Evolutionary conservation across 2,329 filamentous ascomycete species (phyloP).

Genomic region (Pseudocercospora crystallina): DNA sequence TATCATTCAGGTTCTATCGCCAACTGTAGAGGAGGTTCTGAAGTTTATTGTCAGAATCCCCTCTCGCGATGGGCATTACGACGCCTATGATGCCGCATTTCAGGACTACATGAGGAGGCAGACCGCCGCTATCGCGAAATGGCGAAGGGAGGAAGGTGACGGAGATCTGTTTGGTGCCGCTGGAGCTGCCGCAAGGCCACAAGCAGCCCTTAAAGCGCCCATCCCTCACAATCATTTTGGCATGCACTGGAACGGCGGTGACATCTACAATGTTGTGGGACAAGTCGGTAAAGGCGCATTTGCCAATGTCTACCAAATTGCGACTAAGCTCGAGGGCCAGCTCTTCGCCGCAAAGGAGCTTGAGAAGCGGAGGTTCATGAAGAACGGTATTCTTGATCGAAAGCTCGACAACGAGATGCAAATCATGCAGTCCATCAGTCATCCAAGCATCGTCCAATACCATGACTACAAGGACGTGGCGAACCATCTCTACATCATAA

Average conservation of each 20-base stretch:
- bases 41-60: constrained; percentile 86
- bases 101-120: constrained; percentile 59
- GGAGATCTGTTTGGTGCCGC: constrained; percentile 9
- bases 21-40: constrained; percentile 60
- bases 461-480: constrained; percentile 83
- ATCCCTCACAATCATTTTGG: constrained; percentile 49
- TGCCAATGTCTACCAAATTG: constrained; percentile 87
- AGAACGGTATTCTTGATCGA: constrained; percentile 83
- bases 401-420: constrained; percentile 97
- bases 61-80: constrained; percentile 63
- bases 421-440: constrained; percentile 83
- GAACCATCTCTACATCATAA: constrained; percentile 86
- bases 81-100: constrained; percentile 68
- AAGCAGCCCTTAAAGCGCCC: constrained; percentile 24
- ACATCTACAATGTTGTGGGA: constrained; percentile 78
- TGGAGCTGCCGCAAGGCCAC: constrained; percentile 8
- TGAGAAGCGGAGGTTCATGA: constrained; percentile 89
- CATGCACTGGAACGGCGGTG: constrained; percentile 79
- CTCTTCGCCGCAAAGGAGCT: constrained; percentile 92
- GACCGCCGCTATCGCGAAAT: constrained; percentile 23
- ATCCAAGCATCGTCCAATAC: constrained; percentile 89
- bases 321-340: constrained; percentile 77
- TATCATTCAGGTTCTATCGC: constrained; percentile 66
- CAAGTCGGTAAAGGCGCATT: constrained; percentile 91
- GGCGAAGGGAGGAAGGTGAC: constrained; percentile 7